A percentile compares a stretch with the other conserved stretches of the same genome.
phyloP scores from a whole-genome alignment of 495 filamentous ascomycete genomes.

The Xylaria intraflava region DNA sequence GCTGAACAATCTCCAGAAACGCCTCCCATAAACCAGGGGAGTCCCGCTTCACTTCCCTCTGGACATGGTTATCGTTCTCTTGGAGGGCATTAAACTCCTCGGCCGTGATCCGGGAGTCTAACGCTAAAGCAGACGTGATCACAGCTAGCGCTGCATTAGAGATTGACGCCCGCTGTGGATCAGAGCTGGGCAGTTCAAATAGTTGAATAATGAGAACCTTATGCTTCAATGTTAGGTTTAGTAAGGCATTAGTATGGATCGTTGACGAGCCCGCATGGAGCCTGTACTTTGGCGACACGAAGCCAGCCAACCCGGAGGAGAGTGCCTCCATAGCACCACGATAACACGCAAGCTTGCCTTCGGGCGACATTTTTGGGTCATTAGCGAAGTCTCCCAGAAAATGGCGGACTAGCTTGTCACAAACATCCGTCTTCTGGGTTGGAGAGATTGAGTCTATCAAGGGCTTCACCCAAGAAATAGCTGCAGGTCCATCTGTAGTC shows the following conservation, averaged over 20 bases:
- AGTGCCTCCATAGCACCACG: conserved; percentile 43
- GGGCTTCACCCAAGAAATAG: conserved; percentile 60
- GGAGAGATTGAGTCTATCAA: conserved; percentile 71
- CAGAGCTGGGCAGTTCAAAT: conserved; percentile 30
- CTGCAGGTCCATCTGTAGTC: conserved; percentile 48
- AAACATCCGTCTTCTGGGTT: conserved; percentile 63
- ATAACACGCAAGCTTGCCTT: conserved; percentile 37
- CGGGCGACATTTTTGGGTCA: conserved; percentile 25
- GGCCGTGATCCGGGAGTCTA: conserved; percentile 69
- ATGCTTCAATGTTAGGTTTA: conserved; percentile 44
- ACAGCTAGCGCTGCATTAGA: conserved; percentile 51
- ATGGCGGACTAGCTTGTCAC: conserved; percentile 61
- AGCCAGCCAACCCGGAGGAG: conserved; percentile 39
- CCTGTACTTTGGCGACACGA: conserved; percentile 29
- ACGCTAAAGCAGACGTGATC: conserved; percentile 59
- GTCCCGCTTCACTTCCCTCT: conserved; percentile 58
- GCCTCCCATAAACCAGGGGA: conserved; percentile 69
- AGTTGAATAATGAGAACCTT: conserved; percentile 38
- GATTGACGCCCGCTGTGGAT: conserved; percentile 34
- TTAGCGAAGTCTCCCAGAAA: conserved; percentile 61
- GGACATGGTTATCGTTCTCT: conserved; percentile 47
- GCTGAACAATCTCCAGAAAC: conserved; percentile 60
- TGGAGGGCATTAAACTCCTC: conserved; percentile 64
- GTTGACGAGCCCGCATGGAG: conserved; percentile 42
- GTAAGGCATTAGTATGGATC: conserved; percentile 45